Base-by-base conservation (phyloP, 768 basidiomycete species). In the Jaapia argillacea region DNA sequence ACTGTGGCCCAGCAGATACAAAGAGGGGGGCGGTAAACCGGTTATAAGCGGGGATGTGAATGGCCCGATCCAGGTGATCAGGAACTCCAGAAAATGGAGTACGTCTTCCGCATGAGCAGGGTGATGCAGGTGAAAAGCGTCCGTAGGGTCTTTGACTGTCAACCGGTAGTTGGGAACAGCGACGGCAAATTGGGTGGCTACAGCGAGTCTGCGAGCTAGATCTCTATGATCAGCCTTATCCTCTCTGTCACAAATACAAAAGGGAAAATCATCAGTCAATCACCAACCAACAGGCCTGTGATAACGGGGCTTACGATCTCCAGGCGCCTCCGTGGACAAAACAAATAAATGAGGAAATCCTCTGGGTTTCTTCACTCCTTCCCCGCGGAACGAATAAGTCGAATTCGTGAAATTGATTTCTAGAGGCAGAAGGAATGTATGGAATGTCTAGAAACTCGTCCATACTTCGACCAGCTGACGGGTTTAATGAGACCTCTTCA, bases 261-360 rank as follows among this genome's bases (percentile, higher is more conserved):
- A 16, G 27, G 23, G 25, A 22, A 44, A 24, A 41, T 33, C 13
- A 26, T 21, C 37, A 22, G 21, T 24, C 18, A 38, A 37, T n/a
- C 22, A 10, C 16, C 31, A 10, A 33, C 31, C 10, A 10, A 7
- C 20, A 38, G 7, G 10, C 20, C 37, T 13, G 37, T 21, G 37
- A 38, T 38, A 6, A 12, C 10, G 10, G 31, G 31, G 21, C 37
- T 21, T 10, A 21, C 37, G 10, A 13, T 38, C 37, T 38, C 88
- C 88, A 91, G 20, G 87, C 88, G 25, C 88, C 88, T 24, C 88
- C 88, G 51, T 88, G 88, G 23, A 89, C 64, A 53, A 87, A 89
- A 53, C 77, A 76, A 28, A 88, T 54, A 35, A 87, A 58, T n/a
- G 71, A 67, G 13, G 16, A 33, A 10, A 33, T n/a, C n/a, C n/a